Conservation (phyloP, 2,329 filamentous ascomycete genomes). For the Stagonosporopsis rhizophila region DNA sequence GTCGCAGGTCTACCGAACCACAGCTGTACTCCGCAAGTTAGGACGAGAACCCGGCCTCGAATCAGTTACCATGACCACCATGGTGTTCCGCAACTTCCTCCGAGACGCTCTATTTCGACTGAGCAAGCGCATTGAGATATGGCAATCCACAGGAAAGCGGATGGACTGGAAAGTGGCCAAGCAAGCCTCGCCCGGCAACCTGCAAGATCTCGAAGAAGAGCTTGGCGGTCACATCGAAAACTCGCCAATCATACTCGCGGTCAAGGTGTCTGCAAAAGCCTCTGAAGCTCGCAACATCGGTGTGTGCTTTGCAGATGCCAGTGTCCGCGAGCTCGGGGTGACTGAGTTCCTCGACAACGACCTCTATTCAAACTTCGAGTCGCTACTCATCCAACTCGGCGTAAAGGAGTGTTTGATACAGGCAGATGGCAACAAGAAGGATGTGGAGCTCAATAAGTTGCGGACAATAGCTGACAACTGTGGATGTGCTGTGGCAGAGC, state of each 20-base stretch:
- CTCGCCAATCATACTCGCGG: conserved; percentile 91
- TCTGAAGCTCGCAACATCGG: conserved; percentile 85
- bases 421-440: conserved; percentile 78
- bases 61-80: conserved; percentile 94
- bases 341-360: conserved; percentile 99
- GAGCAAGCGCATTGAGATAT: conserved; percentile 91
- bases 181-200: conserved; percentile 89
- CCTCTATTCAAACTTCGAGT: conserved; percentile 96
- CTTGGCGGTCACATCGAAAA: conserved; percentile 85
- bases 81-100: conserved; percentile 94
- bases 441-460: conserved; percentile 86
- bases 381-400: conserved; percentile 92
- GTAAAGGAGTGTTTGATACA: conserved; percentile 94
- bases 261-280: conserved; percentile 90
- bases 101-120: conserved; percentile 91
- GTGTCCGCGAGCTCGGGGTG: conserved; percentile 91
- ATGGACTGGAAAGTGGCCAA: conserved; percentile 94
- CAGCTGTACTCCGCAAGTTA: conserved; percentile 89
- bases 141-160: conserved; percentile 72
- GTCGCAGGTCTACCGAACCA: conserved; percentile 89
- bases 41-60: conserved; percentile 84
- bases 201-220: conserved; percentile 97
- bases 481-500: conserved; percentile 86
- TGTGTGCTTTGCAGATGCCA: conserved; percentile 97
- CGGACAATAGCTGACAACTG: conserved; percentile 90